A percentile compares a stretch with the other conserved stretches of the same genome.
These are phyloP conservation scores for Suillus occidentalis DNA, from an alignment of 768 basidiomycete genomes.

Conservation along the genomic window DNA sequence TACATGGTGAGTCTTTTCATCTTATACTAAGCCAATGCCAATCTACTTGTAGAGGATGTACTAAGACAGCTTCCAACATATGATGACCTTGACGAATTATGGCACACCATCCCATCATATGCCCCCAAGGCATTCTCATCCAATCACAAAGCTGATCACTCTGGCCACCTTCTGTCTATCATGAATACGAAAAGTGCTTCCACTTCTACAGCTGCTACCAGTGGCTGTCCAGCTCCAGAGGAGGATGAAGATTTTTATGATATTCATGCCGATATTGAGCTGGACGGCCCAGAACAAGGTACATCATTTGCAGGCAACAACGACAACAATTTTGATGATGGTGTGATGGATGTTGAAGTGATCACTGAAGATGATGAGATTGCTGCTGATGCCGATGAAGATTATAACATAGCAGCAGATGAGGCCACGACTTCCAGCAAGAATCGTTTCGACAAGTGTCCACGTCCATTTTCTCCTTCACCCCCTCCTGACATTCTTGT, in stretches of 20 bases:
- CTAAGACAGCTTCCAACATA: too few species aligned
- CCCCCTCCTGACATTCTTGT: background rate
- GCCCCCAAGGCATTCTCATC: too few species aligned
- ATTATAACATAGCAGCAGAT: background rate
- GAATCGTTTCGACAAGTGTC: background rate
- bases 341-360: background rate
- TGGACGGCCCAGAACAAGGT: too few species aligned
- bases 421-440: background rate
- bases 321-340: background rate
- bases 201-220: background rate
- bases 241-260: too few species aligned
- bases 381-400: background rate
- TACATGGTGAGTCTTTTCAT: background rate
- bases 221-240: background rate
- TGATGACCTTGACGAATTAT: too few species aligned
- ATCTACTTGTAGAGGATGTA: too few species aligned
- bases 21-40: too few species aligned
- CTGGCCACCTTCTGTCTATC: background rate
- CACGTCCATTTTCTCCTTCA: background rate
- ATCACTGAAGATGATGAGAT: background rate
- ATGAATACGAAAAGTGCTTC: background rate
- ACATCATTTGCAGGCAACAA: background rate
- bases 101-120: too few species aligned
- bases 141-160: too few species aligned
- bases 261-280: too few species aligned